Base-by-base conservation (phyloP, 148 eudicot genomes). In the Oxyria digyna region DNA sequence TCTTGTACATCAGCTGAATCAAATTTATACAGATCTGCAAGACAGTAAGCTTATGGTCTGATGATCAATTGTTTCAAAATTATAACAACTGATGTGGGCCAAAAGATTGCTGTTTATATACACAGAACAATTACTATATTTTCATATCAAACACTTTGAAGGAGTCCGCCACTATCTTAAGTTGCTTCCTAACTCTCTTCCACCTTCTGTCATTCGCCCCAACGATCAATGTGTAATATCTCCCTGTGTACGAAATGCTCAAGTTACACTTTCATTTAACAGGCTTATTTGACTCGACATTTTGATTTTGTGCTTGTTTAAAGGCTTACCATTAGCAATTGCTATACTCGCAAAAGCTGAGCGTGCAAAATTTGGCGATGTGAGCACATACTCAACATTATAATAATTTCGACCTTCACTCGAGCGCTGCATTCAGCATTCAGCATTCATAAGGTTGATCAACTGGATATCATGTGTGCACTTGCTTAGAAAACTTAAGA, bases 161-260 rank as follows among this genome's bases (percentile, higher is more conserved):
- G 46, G 96, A 89, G 73, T 89, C 93, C 0, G 97, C 97, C 71
- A 89, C 92, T 33, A 91, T 92, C 79, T 91, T 91, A 62, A 91
- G 96, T 73, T 78, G 66, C 79, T 89, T 80, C 46, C 96, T 76
- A 21, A 80, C 70, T 78, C 84, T 81, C 74, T 73, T 82, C 96
- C 97, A 91, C 41, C 96, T 73, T 72, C 97, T 85, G 35, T 85
- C 89, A 8, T 87, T 91, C 32, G 97, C 92, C 42, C 93, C 87
- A 42, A 91, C 97, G 0, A 87, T 85, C 71, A 91, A 69, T 3
- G 89, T 89, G 77, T 89, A 91, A 69, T 79, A 84, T 81, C 97
- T 89, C 73, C 93, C 97, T 91, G 84, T 62, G 42, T 15, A 29
- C n/a, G 38, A 8, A 31, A 27, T 31, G 8, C 38, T 18, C 20